phyloP scores from a whole-genome alignment of 352 stramenopile genomes.

The Achlya hypogyna region DNA sequence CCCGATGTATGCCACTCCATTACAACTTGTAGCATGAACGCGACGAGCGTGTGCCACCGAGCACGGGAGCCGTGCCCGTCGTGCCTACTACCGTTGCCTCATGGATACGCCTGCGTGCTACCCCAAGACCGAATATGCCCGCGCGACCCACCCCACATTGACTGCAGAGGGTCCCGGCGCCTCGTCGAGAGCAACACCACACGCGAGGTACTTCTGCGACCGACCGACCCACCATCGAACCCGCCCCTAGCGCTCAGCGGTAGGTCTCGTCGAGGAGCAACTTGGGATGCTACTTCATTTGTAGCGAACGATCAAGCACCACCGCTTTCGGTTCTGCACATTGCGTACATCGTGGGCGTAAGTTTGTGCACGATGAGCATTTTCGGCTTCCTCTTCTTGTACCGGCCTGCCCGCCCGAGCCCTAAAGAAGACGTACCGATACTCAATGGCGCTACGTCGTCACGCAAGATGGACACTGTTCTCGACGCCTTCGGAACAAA shows the following conservation, averaged over 20 bases:
- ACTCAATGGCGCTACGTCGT: background rate
- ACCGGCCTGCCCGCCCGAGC: background rate
- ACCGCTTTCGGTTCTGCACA: background rate
- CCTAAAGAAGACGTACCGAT: background rate
- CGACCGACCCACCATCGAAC: too few relatives aligned
- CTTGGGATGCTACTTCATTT: too few relatives aligned
- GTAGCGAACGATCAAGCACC: too few relatives aligned
- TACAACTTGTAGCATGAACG: background rate
- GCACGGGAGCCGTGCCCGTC: background rate
- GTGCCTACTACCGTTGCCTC: background rate
- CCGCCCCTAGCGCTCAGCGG: too few relatives aligned
- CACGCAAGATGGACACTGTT: background rate
- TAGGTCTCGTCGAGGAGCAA: too few relatives aligned
- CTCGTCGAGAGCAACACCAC: too few relatives aligned
- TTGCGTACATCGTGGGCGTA: conserved; percentile 11
- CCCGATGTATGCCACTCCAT: background rate
- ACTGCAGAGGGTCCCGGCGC: too few relatives aligned
- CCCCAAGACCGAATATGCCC: background rate
- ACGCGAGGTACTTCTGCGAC: too few relatives aligned
- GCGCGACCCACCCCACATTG: background rate
- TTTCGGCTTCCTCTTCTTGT: conserved; percentile 10
- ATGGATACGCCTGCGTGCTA: background rate
- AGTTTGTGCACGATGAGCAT: conserved; percentile 5
- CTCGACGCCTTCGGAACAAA: background rate
- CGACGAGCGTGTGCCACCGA: background rate